Conservation (phyloP, 139 green algal species). For the Tetratostichococcus sp. region DNA sequence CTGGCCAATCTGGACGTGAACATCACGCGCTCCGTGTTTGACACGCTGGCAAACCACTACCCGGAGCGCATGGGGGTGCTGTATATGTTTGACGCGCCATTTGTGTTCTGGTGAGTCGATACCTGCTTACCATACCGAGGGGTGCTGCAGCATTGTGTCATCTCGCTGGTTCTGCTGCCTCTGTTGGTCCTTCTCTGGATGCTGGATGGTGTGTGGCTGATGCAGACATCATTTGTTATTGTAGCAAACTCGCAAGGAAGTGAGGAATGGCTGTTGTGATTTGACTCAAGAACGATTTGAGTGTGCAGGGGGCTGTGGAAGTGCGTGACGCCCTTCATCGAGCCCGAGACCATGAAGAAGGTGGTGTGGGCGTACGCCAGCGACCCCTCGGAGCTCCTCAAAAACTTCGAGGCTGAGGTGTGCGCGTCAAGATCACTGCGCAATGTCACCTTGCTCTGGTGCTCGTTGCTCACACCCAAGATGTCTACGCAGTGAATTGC, state of each 20-base stretch:
- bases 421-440: too few relatives aligned
- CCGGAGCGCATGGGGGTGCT: slow-evolving; percentile 22
- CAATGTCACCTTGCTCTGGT: too few relatives aligned
- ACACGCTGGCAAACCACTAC: background rate
- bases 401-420: slow-evolving; percentile 3
- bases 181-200: too few relatives aligned
- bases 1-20: background rate
- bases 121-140: background rate
- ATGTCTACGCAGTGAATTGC: too few relatives aligned
- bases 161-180: slow-evolving; percentile 3
- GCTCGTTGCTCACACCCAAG: too few relatives aligned
- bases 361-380: background rate
- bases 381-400: background rate
- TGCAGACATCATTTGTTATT: too few relatives aligned
- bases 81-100: slow-evolving; percentile 30
- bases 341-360: background rate
- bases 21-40: background rate
- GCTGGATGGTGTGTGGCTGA: too few relatives aligned
- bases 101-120: slow-evolving; percentile 29
- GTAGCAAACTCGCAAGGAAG: too few relatives aligned
- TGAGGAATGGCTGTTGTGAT: too few relatives aligned
- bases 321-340: slow-evolving; percentile 21
- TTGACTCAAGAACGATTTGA: too few relatives aligned
- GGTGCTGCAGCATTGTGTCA: slow-evolving; percentile 1
- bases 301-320: slow-evolving; percentile 40